Percentiles rank a stretch among this genome's conserved stretches.
phyloP scores from a whole-genome alignment of 805 yeast genomes.

The Nakazawaea ambrosiae region DNA sequence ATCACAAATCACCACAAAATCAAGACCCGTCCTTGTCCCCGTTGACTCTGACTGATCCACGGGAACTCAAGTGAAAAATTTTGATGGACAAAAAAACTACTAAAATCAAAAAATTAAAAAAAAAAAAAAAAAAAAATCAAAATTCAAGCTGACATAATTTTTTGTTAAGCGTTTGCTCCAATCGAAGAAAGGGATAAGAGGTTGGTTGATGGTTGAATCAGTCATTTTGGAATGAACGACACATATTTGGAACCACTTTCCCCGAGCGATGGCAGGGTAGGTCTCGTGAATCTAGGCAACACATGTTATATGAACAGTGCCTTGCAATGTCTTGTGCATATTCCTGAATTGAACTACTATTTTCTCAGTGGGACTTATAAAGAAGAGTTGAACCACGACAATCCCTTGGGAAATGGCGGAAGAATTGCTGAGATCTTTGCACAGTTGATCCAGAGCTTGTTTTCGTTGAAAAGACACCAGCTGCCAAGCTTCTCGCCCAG shows the following conservation, averaged over 20 bases:
- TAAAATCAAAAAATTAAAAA: too few relatives aligned
- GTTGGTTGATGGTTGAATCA: too few relatives aligned
- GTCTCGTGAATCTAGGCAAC: constrained; percentile 75
- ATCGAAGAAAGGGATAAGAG: too few relatives aligned
- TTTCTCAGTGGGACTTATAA: constrained; percentile 56
- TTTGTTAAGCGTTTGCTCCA: too few relatives aligned
- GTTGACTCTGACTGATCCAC: too few relatives aligned
- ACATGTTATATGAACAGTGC: constrained; percentile 96
- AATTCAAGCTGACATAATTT: too few relatives aligned
- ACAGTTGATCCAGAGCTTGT: constrained; percentile 52
- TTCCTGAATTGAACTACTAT: constrained; percentile 76
- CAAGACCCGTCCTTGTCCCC: too few relatives aligned
- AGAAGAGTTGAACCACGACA: constrained; percentile 61
- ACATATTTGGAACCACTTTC: neutral
- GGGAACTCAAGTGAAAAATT: too few relatives aligned
- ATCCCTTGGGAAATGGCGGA: constrained; percentile 85
- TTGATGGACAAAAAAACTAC: too few relatives aligned
- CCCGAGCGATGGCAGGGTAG: constrained; percentile 40
- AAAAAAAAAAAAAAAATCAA: too few relatives aligned
- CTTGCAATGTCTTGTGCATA: constrained; percentile 78
- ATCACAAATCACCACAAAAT: too few relatives aligned
- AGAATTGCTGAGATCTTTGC: constrained; percentile 76
- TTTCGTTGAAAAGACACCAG: constrained; percentile 23
- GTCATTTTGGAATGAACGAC: too few relatives aligned
- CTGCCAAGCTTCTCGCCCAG: constrained; percentile 48